Evolutionary conservation across 345 rosid species (phyloP).

Genomic region (Excoecaria cochinchinensis): DNA sequence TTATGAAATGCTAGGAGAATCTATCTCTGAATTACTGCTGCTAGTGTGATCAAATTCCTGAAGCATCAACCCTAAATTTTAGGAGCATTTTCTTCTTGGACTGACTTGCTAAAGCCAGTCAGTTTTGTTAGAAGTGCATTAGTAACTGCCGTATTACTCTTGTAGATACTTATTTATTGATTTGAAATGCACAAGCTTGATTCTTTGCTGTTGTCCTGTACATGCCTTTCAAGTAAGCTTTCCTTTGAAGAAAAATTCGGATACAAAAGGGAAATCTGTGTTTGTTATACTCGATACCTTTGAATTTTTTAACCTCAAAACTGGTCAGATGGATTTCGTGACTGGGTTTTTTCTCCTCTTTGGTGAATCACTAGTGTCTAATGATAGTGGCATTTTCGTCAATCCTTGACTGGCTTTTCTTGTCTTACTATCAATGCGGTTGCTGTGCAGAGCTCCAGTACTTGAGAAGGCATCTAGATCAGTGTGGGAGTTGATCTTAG

Average conservation of each 20-base stretch:
- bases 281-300: neutral
- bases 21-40: neutral
- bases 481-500: slow-evolving; percentile 96
- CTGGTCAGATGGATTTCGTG: neutral
- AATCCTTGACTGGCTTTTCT: neutral
- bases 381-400: neutral
- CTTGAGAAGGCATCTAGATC: slow-evolving; percentile 94
- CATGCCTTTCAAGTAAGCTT: neutral
- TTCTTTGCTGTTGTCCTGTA: neutral
- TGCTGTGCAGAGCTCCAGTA: slow-evolving; percentile 62
- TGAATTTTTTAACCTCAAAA: neutral
- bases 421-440: neutral
- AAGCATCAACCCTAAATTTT: neutral
- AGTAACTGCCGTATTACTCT: neutral
- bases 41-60: neutral
- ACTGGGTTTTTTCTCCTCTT: neutral
- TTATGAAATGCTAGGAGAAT: slow-evolving; percentile 1
- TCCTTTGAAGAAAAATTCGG: too few species aligned
- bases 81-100: neutral
- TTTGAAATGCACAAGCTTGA: neutral
- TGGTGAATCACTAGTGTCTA: neutral
- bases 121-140: neutral
- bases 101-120: neutral
- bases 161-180: neutral
- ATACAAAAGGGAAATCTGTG: neutral